Conservation (phyloP, 2,329 filamentous ascomycete genomes). For the Microsporum canis region DNA sequence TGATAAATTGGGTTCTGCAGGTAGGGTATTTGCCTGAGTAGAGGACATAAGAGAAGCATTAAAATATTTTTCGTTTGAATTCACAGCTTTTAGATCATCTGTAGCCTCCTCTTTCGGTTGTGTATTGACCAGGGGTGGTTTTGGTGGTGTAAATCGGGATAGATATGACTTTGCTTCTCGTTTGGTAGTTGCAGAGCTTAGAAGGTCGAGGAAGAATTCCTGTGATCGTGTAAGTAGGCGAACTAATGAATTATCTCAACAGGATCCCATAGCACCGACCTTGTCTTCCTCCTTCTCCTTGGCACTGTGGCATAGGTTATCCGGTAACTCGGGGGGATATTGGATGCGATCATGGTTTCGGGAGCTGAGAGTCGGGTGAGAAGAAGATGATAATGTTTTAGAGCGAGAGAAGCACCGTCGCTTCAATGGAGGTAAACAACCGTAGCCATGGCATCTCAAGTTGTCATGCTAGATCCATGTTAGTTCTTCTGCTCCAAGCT, state of each 20-base stretch:
- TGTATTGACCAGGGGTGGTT: constrained; percentile 25
- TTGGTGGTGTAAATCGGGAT: constrained; percentile 58
- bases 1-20: constrained; percentile 17
- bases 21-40: not conserved
- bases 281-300: constrained; percentile 36
- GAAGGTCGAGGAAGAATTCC: constrained; percentile 77
- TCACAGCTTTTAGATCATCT: not conserved
- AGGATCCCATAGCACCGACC: constrained; percentile 16
- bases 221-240: constrained; percentile 25
- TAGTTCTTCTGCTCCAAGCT: not conserved
- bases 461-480: constrained; percentile 8
- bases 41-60: not conserved
- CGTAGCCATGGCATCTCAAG: constrained; percentile 1
- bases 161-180: constrained; percentile 87
- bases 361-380: not conserved
- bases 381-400: not conserved
- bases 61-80: not conserved
- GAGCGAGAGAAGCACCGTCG: constrained; percentile 12
- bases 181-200: constrained; percentile 82
- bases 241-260: constrained; percentile 4
- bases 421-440: constrained; percentile 9
- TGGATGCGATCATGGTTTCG: not conserved
- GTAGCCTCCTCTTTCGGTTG: constrained; percentile 20
- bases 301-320: constrained; percentile 27
- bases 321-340: not conserved